Conservation (phyloP, 169 alveolate genomes). For the Blepharisma undulans region DNA sequence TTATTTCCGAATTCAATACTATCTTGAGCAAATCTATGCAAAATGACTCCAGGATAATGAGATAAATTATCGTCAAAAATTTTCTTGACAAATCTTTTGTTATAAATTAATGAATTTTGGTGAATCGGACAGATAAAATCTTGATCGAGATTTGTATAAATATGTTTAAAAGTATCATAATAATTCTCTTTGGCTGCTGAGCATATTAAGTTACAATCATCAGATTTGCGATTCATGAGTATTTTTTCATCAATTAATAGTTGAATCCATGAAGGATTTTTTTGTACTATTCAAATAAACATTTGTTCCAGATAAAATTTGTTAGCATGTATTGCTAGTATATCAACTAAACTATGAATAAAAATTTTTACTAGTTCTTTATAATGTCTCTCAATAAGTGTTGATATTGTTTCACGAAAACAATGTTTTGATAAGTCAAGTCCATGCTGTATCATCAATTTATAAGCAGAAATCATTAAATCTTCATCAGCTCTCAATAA, state of each 20-base stretch:
- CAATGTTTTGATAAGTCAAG: not conserved
- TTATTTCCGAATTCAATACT: no score
- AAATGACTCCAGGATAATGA: no score
- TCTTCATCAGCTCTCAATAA: not conserved
- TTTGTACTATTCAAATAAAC: not conserved
- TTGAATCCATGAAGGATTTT: not conserved
- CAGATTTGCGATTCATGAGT: not conserved
- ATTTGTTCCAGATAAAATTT: not conserved
- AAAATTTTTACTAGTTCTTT: not conserved
- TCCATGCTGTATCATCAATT: not conserved
- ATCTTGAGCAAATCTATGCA: no score
- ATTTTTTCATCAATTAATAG: not conserved
- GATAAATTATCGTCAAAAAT: no score
- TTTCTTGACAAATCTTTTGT: no score
- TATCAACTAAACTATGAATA: not conserved
- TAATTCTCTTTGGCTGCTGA: not conserved
- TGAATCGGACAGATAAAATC: not conserved
- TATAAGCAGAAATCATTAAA: not conserved
- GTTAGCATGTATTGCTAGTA: not conserved
- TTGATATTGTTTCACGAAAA: not conserved
- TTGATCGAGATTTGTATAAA: not conserved
- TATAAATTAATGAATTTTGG: no score
- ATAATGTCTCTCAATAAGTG: not conserved
- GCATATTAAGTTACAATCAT: not conserved
- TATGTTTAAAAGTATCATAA: not conserved